Base-by-base conservation (phyloP, 208 protist species). In the Leishmania braziliensis region DNA sequence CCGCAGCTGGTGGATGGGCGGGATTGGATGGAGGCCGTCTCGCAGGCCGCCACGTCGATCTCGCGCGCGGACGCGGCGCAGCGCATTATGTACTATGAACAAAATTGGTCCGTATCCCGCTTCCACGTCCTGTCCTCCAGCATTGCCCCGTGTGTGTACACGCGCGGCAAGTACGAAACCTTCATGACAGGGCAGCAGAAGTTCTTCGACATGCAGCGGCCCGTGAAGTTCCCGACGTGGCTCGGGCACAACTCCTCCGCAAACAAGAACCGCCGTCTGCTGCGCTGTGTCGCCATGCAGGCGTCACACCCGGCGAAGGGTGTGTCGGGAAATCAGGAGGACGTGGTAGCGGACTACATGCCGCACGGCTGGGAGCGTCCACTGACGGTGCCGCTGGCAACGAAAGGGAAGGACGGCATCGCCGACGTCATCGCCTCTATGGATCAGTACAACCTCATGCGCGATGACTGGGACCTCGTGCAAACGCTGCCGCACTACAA, bases 381-480 rank as follows among this genome's bases (percentile, higher is more conserved):
- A 3, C 80, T 96, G 46, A 93, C 91, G 63, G n/a, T 29, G 58
- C 92, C 94, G 48, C 83, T 96, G 14, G 87, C 69, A 14, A 74
- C 86, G 62, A 78, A 86, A 36, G 91, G 88, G 36, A 95, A 98
- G 77, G 91, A 94, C 5, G 91, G 85, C 65, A 92, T 97, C 69
- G 74, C 74, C 20, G 88, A 96, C 3, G 93, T 96, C 26, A 95
- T 97, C 62, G 77, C 70, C 16, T 88, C 97, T 46, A 97, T 98
- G 94, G 92, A 96, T 83, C 78, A 87, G 81, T 98, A 98, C 83
- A 75, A 88, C 80, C 83, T 98, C 51, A 89, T 93, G 88, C 90
- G 95, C 36, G 92, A 97, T 76, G 96, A 98, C 86, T 98, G 92
- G 90, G 96, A 98, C 63, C 92, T 98, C 58, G 86, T 97, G 72